Evolutionary conservation across 495 filamentous ascomycete species (phyloP).

Genomic region (Neurospora intermedia): DNA sequence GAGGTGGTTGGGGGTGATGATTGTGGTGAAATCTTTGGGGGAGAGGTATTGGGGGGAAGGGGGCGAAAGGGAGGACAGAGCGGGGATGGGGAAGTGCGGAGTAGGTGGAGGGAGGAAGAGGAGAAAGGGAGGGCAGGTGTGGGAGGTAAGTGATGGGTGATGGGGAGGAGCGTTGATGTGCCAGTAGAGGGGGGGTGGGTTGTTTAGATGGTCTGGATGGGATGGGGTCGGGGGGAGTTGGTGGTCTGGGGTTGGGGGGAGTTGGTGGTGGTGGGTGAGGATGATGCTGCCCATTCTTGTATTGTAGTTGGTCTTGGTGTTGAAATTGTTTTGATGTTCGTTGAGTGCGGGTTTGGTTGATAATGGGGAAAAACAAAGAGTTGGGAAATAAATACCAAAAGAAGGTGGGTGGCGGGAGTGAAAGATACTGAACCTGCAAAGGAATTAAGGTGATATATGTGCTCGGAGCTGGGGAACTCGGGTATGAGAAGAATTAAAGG

Average conservation of each 20-base stretch:
- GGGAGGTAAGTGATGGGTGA: constrained; percentile 46
- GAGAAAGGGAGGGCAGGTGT: constrained; percentile 59
- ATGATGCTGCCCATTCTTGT: constrained; percentile 16
- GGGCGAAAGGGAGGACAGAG: no score
- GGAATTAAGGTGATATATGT: no score
- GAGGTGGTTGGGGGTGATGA: constrained; percentile 52
- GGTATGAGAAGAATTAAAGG: background rate
- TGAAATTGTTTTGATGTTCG: background rate
- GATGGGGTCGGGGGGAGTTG: background rate
- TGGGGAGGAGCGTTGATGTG: constrained; percentile 57
- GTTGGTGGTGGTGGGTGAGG: background rate
- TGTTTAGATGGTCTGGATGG: background rate
- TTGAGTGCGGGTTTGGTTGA: background rate
- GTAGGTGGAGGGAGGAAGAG: no score
- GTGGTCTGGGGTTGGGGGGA: background rate
- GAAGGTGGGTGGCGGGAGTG: no score
- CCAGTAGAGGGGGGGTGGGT: constrained; percentile 38
- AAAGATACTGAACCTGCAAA: no score
- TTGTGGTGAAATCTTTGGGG: constrained; percentile 51
- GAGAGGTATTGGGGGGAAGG: no score
- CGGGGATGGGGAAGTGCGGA: no score
- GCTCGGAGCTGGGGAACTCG: no score
- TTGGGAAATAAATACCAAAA: no score
- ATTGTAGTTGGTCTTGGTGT: background rate
- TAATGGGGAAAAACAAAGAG: background rate